These are phyloP conservation scores for Colletotrichum sp. DNA, from an alignment of 2,329 filamentous ascomycete species.

Conservation along the genomic window DNA sequence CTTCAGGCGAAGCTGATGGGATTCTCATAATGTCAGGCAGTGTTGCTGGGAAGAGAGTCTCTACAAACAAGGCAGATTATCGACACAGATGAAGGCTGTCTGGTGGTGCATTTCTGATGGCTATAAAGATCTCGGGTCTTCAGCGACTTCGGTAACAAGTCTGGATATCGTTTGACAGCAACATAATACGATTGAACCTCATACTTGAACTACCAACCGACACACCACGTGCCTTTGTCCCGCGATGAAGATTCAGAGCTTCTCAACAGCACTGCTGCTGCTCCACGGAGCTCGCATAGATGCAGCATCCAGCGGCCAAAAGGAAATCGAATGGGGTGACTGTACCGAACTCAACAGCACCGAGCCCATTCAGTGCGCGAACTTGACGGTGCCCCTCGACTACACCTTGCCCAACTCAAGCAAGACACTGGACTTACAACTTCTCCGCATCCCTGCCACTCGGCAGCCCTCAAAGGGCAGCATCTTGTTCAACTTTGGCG, in stretches of 20 bases:
- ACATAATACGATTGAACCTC: accelerated
- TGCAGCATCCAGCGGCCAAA: neutral
- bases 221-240: neutral
- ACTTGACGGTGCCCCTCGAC: constrained; percentile 42
- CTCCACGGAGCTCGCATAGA: neutral
- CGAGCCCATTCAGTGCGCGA: constrained; percentile 35
- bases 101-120: neutral
- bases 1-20: accelerated
- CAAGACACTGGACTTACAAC: constrained; percentile 20
- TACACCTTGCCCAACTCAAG: constrained; percentile 33
- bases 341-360: constrained; percentile 4
- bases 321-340: neutral
- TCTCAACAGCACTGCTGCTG: accelerated
- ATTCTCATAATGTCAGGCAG: neutral
- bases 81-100: neutral
- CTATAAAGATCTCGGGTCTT: neutral
- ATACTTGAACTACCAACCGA: neutral
- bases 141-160: accelerated
- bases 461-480: constrained; percentile 28
- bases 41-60: neutral
- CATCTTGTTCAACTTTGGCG: constrained; percentile 35
- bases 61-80: neutral
- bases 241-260: neutral
- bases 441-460: constrained; percentile 8
- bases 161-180: neutral